A percentile compares a stretch with the other conserved stretches of the same genome.
Conservation (phyloP, 73 alveolate species). For the Paramecium tetraurelia region DNA sequence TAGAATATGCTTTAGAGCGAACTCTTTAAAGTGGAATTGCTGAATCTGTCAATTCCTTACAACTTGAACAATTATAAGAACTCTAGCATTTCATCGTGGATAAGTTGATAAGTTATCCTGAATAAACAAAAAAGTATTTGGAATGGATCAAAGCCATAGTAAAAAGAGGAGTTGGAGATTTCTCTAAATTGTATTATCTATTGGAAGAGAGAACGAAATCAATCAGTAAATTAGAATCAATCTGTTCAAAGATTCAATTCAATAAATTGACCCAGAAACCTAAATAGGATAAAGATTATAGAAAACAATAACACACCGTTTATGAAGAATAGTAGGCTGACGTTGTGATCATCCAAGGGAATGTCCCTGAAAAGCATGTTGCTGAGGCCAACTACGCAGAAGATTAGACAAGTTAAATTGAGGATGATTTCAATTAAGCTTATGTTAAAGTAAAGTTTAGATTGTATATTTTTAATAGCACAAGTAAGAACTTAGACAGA, state of each 20-base stretch:
- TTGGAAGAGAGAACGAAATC: constrained; percentile 17
- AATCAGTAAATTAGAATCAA: not conserved
- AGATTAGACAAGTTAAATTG: not conserved
- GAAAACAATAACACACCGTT: not conserved
- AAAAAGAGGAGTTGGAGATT: constrained; percentile 29
- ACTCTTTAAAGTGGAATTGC: not conserved
- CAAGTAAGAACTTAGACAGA: not conserved
- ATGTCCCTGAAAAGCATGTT: not conserved
- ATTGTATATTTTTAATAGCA: not conserved
- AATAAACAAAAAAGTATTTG: not conserved
- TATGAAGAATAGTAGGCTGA: not conserved
- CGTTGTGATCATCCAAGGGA: not conserved
- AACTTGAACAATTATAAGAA: not conserved
- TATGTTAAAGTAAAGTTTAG: not conserved
- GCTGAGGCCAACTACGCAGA: not conserved
- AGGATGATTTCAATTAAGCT: constrained; percentile 32
- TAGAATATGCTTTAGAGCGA: not conserved
- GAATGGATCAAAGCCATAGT: not conserved
- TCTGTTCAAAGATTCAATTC: not conserved
- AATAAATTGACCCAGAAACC: not conserved
- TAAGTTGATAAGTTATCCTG: not conserved
- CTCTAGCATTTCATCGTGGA: not conserved
- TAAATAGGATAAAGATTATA: constrained; percentile 18
- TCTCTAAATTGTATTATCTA: not conserved
- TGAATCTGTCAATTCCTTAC: not conserved